phyloP scores from a whole-genome alignment of 1,284 basidiomycete species.

The Tilletia horrida region DNA sequence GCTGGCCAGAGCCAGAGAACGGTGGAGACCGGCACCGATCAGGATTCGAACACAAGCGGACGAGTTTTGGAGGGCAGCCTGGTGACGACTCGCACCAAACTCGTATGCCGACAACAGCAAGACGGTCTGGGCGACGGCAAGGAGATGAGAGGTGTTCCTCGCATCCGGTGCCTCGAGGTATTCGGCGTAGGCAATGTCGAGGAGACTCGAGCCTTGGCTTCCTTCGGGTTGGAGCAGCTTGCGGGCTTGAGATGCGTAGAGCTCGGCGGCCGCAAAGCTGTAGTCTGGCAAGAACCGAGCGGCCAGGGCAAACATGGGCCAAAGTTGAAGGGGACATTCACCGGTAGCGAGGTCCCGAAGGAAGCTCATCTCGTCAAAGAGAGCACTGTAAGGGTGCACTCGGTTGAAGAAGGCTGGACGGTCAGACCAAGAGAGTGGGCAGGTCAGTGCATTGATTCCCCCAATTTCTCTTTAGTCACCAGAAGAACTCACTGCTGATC shows the following conservation, averaged over 20 bases:
- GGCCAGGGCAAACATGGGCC: constrained; percentile 57
- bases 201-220: background rate
- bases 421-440: no score
- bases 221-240: background rate
- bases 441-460: no score
- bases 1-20: background rate
- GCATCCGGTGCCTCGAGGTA: constrained; percentile 7
- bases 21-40: background rate
- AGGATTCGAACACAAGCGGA: constrained; percentile 8
- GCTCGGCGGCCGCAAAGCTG: background rate
- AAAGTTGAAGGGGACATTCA: constrained; percentile 56
- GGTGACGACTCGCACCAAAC: background rate
- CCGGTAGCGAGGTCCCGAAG: constrained; percentile 56
- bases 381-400: constrained; percentile 55
- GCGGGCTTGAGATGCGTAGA: constrained; percentile 1
- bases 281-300: constrained; percentile 41
- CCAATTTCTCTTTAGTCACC: no score
- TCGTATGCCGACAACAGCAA: constrained; percentile 3
- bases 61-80: constrained; percentile 6
- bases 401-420: constrained; percentile 56
- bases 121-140: constrained; percentile 6
- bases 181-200: background rate
- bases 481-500: constrained; percentile 30
- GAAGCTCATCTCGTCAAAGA: constrained; percentile 58
- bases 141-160: background rate